Evolutionary conservation across 257 asterid genomes (phyloP).

Genomic region (Euphrasia confusa): DNA sequence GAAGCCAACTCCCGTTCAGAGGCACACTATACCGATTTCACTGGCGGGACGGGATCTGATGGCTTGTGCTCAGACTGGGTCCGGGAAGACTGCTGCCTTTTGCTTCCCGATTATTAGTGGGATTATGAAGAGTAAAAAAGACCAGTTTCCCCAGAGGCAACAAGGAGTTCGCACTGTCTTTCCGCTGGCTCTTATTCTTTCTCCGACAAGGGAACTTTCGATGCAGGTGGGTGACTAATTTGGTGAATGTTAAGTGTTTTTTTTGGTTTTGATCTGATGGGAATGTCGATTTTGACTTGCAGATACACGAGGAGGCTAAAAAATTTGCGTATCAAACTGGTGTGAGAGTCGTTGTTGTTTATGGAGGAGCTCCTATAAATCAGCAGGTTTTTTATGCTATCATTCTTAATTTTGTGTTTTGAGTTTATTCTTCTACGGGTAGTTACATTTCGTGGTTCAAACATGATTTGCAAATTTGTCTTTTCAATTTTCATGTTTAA

Average conservation of each 20-base stretch:
- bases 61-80: conserved; percentile 96
- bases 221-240: conserved; percentile 47
- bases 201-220: conserved; percentile 89
- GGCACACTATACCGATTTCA: conserved; percentile 74
- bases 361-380: conserved; percentile 86
- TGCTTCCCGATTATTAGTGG: conserved; percentile 90
- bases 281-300: conserved; percentile 22
- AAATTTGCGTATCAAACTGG: conserved; percentile 75
- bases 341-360: conserved; percentile 72
- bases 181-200: conserved; percentile 79
- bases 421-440: not conserved
- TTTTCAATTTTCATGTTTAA: conserved; percentile 11
- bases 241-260: not conserved
- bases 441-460: not conserved
- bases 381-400: conserved; percentile 47
- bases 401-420: not conserved
- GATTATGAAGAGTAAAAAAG: conserved; percentile 40
- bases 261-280: conserved; percentile 8
- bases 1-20: conserved; percentile 86
- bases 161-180: conserved; percentile 67
- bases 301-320: conserved; percentile 84
- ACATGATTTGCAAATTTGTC: not conserved
- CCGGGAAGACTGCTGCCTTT: conserved; percentile 93
- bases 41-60: conserved; percentile 76
- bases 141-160: conserved; percentile 42